These are phyloP conservation scores for Casaregolazyma suthepensis DNA, from an alignment of 1,139 yeast genomes.

Conservation along the genomic window DNA sequence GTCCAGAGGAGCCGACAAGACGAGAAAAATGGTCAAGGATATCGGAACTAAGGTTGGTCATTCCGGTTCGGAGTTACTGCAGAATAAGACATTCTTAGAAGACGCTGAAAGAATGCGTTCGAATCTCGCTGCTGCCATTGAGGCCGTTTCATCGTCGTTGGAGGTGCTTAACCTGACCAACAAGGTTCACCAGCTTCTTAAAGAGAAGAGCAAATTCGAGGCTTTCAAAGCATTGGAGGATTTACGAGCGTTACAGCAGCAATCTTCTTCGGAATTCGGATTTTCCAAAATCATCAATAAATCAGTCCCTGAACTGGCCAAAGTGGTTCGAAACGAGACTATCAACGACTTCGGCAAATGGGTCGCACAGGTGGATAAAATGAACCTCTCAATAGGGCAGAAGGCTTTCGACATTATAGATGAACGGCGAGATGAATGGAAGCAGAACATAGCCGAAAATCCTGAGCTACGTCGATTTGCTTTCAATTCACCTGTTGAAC, in stretches of 20 bases:
- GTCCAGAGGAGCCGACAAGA: slow-evolving; percentile 46
- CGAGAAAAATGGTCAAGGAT: slow-evolving; percentile 47
- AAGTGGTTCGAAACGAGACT: slow-evolving; percentile 73
- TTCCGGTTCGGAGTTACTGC: slow-evolving; percentile 59
- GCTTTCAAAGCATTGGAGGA: slow-evolving; percentile 82
- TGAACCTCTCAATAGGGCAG: slow-evolving; percentile 55
- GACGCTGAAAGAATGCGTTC: slow-evolving; percentile 26
- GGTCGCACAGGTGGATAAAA: slow-evolving; percentile 59
- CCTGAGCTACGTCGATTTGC: slow-evolving; percentile 52
- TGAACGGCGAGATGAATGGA: slow-evolving; percentile 57
- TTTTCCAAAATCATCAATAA: slow-evolving; percentile 56
- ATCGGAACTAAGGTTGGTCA: slow-evolving; percentile 50
- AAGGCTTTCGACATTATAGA: slow-evolving; percentile 50
- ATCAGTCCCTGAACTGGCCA: slow-evolving; percentile 72
- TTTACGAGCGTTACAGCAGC: slow-evolving; percentile 58
- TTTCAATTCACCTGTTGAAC: slow-evolving; percentile 81
- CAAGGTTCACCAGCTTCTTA: slow-evolving; percentile 75
- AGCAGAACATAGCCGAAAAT: slow-evolving; percentile 35
- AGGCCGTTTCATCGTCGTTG: slow-evolving; percentile 48
- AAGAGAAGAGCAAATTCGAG: slow-evolving; percentile 69
- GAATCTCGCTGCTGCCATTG: slow-evolving; percentile 33
- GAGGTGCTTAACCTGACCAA: slow-evolving; percentile 83
- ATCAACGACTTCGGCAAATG: slow-evolving; percentile 67
- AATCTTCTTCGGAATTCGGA: slow-evolving; percentile 64
- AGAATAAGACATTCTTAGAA: slow-evolving; percentile 34